phyloP scores from a whole-genome alignment of 352 stramenopile genomes.

The Phytophthora uliginosa region DNA sequence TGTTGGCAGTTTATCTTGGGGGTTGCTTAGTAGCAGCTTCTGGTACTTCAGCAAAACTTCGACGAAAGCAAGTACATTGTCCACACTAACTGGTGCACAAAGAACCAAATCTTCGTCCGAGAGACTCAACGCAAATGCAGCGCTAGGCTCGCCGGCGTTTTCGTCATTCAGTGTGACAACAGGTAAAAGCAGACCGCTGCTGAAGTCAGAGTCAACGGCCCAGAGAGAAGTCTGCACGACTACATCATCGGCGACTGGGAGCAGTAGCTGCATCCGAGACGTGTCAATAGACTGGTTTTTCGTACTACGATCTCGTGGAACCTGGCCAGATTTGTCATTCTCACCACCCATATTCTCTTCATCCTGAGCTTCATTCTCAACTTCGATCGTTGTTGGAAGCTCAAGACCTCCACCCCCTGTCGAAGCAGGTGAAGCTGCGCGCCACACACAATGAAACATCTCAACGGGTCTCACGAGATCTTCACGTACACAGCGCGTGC shows the following conservation, averaged over 20 bases:
- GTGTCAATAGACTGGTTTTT: slow-evolving; percentile 56
- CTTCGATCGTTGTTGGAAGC: slow-evolving; percentile 42
- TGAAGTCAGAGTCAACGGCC: slow-evolving; percentile 74
- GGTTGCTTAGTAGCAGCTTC: slow-evolving; percentile 21
- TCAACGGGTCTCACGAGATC: slow-evolving; percentile 80
- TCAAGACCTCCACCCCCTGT: slow-evolving; percentile 45
- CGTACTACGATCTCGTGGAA: neutral
- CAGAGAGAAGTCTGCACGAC: slow-evolving; percentile 79
- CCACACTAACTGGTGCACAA: slow-evolving; percentile 68
- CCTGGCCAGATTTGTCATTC: slow-evolving; percentile 16
- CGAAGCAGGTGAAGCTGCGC: slow-evolving; percentile 36
- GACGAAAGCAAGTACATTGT: slow-evolving; percentile 74
- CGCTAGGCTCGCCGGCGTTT: slow-evolving; percentile 41
- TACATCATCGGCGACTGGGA: slow-evolving; percentile 53
- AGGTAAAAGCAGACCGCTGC: slow-evolving; percentile 57
- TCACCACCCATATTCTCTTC: slow-evolving; percentile 18
- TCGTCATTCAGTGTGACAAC: slow-evolving; percentile 70
- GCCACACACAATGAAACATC: slow-evolving; percentile 74
- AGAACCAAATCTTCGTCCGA: slow-evolving; percentile 84
- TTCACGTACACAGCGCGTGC: slow-evolving; percentile 76
- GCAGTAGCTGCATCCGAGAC: slow-evolving; percentile 29
- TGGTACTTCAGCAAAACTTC: slow-evolving; percentile 68
- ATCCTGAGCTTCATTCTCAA: slow-evolving; percentile 39
- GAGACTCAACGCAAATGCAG: slow-evolving; percentile 66
- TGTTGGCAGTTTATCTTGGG: slow-evolving; percentile 1